These are phyloP conservation scores for Mucor lusitanicus DNA, from an alignment of 371 early-diverging fungal species.

Conservation along the genomic window DNA sequence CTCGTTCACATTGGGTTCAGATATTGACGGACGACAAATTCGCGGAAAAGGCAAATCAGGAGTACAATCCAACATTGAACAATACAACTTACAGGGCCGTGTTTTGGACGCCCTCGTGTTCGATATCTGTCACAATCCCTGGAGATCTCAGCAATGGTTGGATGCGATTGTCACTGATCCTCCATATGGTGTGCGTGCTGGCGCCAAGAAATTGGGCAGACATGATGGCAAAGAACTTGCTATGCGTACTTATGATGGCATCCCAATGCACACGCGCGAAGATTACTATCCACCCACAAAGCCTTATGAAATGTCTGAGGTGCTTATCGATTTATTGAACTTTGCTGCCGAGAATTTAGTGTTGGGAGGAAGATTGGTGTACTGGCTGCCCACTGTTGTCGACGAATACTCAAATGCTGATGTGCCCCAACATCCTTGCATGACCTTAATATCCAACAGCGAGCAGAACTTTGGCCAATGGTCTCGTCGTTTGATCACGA, in stretches of 20 bases:
- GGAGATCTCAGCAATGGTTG: constrained; percentile 70
- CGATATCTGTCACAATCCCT: constrained; percentile 91
- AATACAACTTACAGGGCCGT: constrained; percentile 74
- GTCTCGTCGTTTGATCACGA: constrained; percentile 91
- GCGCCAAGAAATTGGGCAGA: constrained; percentile 90
- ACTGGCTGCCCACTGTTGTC: constrained; percentile 94
- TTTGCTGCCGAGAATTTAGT: constrained; percentile 84
- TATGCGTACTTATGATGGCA: constrained; percentile 63
- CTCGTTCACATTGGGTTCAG: constrained; percentile 89
- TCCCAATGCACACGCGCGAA: constrained; percentile 58
- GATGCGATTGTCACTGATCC: constrained; percentile 88
- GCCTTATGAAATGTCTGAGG: constrained; percentile 93
- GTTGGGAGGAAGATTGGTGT: constrained; percentile 90
- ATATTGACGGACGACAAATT: constrained; percentile 97
- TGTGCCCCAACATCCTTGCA: constrained; percentile 82
- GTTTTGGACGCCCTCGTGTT: constrained; percentile 85
- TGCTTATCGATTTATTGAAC: constrained; percentile 79
- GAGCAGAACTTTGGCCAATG: constrained; percentile 94
- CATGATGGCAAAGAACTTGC: constrained; percentile 61
- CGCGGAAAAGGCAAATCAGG: constrained; percentile 77
- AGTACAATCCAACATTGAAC: constrained; percentile 73
- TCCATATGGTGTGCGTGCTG: constrained; percentile 98
- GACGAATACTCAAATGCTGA: constrained; percentile 82
- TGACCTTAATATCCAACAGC: constrained; percentile 82
- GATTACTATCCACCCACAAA: constrained; percentile 89